Conservation (phyloP, 495 filamentous ascomycete genomes). For the Neurospora pannonica region DNA sequence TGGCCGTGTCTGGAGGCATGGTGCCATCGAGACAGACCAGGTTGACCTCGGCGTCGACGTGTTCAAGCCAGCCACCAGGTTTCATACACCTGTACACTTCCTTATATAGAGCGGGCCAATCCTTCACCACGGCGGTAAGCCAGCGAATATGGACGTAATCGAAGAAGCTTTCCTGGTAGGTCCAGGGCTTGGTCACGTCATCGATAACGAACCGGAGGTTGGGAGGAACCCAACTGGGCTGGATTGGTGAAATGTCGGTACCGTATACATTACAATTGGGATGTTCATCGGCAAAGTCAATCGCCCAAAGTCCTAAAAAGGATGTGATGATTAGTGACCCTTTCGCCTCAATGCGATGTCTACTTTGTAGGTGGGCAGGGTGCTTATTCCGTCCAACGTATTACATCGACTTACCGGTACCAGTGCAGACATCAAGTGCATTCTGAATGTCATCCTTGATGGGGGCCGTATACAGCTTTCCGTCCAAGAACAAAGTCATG, state of each 20-base stretch:
- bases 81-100: constrained; percentile 22
- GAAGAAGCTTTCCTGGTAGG: constrained; percentile 34
- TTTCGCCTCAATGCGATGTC: not conserved
- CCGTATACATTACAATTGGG: constrained; percentile 45
- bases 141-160: constrained; percentile 50
- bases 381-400: not conserved
- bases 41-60: constrained; percentile 2
- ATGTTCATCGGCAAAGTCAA: constrained; percentile 32
- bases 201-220: constrained; percentile 44
- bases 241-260: constrained; percentile 50
- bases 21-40: not conserved
- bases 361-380: not conserved
- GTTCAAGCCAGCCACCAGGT: constrained; percentile 27
- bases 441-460: constrained; percentile 21
- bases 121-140: constrained; percentile 37
- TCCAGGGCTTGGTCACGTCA: constrained; percentile 39
- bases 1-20: not conserved
- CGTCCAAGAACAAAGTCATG: constrained; percentile 33
- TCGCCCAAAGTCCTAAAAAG: constrained; percentile 1
- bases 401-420: not conserved
- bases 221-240: constrained; percentile 34
- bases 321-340: not conserved
- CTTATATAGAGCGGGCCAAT: constrained; percentile 35
- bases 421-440: constrained; percentile 41
- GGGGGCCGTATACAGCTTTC: constrained; percentile 47